These are phyloP conservation scores for Trichoderma aggressivum DNA, from an alignment of 2,329 filamentous ascomycete genomes.

Conservation along the genomic window DNA sequence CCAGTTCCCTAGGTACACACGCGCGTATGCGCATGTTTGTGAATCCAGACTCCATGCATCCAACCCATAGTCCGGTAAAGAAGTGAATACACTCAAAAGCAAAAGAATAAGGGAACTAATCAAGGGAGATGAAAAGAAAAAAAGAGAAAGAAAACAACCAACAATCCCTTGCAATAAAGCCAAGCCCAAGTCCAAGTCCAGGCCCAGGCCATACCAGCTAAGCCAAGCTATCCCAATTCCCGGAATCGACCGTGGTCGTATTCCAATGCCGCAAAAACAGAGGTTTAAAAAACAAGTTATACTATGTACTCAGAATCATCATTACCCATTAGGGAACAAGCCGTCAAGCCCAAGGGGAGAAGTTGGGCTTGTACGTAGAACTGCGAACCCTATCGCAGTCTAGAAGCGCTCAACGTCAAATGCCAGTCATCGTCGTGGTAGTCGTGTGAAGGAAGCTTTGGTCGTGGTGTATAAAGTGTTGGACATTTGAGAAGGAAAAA, in stretches of 20 bases:
- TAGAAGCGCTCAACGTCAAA: neutral
- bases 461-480: neutral
- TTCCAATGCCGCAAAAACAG: conserved; percentile 21
- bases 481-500: neutral
- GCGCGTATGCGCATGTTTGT: conserved; percentile 9
- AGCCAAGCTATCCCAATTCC: conserved; percentile 19
- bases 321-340: conserved; percentile 30
- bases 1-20: conserved; percentile 8
- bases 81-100: conserved; percentile 14
- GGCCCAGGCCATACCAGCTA: conserved; percentile 18
- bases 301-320: conserved; percentile 29
- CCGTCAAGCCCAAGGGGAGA: conserved; percentile 30
- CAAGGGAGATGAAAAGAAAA: neutral
- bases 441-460: neutral
- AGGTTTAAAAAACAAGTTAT: conserved; percentile 7
- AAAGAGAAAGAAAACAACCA: conserved; percentile 1
- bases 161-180: neutral
- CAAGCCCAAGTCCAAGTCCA: neutral
- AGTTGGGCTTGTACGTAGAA: conserved; percentile 19
- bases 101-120: conserved; percentile 14
- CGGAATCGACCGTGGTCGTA: conserved; percentile 10
- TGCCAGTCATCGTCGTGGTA: neutral
- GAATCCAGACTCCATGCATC: conserved; percentile 31
- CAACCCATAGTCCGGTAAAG: conserved; percentile 18
- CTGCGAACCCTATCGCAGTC: neutral